Base-by-base conservation (phyloP, 2,329 filamentous ascomycete genomes). In the Chaetomiaceae sp. region DNA sequence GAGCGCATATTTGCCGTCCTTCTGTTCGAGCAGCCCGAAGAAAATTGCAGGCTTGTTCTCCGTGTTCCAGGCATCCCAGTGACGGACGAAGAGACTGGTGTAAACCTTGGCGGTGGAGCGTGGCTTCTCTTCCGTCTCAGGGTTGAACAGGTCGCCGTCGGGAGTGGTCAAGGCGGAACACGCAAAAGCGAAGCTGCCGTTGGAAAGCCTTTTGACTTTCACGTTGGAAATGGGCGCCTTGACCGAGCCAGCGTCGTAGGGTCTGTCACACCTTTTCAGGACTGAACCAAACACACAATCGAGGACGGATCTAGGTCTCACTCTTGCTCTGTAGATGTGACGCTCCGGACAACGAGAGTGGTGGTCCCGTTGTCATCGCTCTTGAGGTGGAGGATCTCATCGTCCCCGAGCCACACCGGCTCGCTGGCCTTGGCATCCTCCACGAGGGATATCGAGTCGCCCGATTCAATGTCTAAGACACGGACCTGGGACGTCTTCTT, bases 1-100 rank as follows among this genome's bases (percentile, higher is more conserved):
- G 14, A 79, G 65, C 20, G 58, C 60, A 60, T 69, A 76, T n/a
- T 54, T 45, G 12, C 55, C 64, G 12, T 63, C 62, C 29, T 61
- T 65, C 60, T 68, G 70, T 54, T 65, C 68, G 38, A 93, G 62
- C 5, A 76, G 75, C 26, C 82, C 82, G 24, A 87, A 86, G 74
- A 84, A 93, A 22, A 95, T 73, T 2, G 84, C 76, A 58, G 82
- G 84, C 51, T 76, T 79, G 58, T 86, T 82, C 37, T 81, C 75
- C 1, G 76, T 80, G 20, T 81, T 71, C 67, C 84, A 94, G n/a
- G 75, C 65, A 61, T 94, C 87, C 88, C 88, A 94, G 59, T 94
- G 86, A 12, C 88, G 78, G 22, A 87, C 85, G 58, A 87, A 93
- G 20, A 90, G 76, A 38, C 76, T 79, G 17, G 79, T 79, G 64